Evolutionary conservation across 2,329 filamentous ascomycete genomes (phyloP).

Genomic region (Colletotrichum lentis): DNA sequence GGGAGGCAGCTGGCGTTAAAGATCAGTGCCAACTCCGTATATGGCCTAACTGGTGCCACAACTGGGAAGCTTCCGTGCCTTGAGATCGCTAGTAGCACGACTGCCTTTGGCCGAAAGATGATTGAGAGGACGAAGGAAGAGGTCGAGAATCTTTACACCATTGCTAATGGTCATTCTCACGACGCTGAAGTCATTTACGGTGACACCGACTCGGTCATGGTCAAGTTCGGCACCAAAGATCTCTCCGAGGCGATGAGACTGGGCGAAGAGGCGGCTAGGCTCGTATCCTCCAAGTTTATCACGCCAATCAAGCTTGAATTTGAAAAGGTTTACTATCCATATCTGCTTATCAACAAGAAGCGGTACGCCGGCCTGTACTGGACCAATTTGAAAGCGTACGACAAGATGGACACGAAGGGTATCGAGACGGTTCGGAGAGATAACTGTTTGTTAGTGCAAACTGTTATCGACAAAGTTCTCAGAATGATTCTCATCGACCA

Average conservation of each 20-base stretch:
- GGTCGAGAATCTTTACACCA: conserved; percentile 87
- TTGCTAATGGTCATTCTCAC: conserved; percentile 92
- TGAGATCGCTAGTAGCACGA: conserved; percentile 94
- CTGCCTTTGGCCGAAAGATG: conserved; percentile 97
- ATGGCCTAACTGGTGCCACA: conserved; percentile 94
- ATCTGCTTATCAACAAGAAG: conserved; percentile 99
- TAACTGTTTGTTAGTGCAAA: conserved; percentile 94
- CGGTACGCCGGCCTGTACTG: conserved; percentile 96
- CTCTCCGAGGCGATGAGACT: conserved; percentile 90
- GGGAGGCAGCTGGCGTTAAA: conserved; percentile 96
- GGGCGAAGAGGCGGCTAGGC: conserved; percentile 89
- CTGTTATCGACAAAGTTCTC: conserved; percentile 94
- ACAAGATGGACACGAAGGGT: conserved; percentile 99
- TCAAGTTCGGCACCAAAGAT: conserved; percentile 93
- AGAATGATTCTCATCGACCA: conserved; percentile 95
- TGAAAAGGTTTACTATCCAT: conserved; percentile 98
- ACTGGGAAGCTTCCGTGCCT: conserved; percentile 95
- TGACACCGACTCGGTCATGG: conserved; percentile 99
- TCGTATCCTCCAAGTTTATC: conserved; percentile 89
- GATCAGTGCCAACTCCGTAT: conserved; percentile 96
- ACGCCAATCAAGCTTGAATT: conserved; percentile 99
- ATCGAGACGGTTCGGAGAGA: conserved; percentile 98
- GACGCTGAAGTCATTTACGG: conserved; percentile 98
- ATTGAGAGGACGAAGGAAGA: conserved; percentile 98
- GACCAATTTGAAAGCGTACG: conserved; percentile 92